phyloP scores from a whole-genome alignment of 2,329 filamentous ascomycete species.

The Aspergillus quadricinctus region DNA sequence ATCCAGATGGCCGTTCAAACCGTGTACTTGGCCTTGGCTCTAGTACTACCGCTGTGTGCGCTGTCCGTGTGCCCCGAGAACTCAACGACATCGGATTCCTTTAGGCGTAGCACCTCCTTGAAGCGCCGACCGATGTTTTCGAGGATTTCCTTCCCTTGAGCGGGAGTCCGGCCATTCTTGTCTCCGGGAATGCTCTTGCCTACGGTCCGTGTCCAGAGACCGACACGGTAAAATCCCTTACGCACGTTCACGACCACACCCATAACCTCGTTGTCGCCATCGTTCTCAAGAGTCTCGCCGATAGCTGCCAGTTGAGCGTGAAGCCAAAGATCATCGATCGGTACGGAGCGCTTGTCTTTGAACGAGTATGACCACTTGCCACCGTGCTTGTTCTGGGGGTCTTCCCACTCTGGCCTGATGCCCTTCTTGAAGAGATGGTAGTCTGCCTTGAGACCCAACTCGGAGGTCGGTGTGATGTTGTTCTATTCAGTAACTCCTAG shows the following conservation, averaged over 20 bases:
- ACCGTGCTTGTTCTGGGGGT: slow-evolving; percentile 96
- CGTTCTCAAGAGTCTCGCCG: slow-evolving; percentile 93
- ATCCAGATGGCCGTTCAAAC: slow-evolving; percentile 53
- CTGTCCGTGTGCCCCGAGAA: slow-evolving; percentile 96
- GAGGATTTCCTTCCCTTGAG: slow-evolving; percentile 83
- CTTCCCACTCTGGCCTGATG: slow-evolving; percentile 97
- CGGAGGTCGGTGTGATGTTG: slow-evolving; percentile 94
- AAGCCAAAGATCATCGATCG: slow-evolving; percentile 94
- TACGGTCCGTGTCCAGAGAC: slow-evolving; percentile 93
- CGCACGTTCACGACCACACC: slow-evolving; percentile 98
- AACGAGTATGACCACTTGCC: slow-evolving; percentile 99
- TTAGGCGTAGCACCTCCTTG: slow-evolving; percentile 85
- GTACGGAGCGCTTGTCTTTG: slow-evolving; percentile 88
- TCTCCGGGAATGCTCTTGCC: slow-evolving; percentile 77
- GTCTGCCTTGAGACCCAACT: slow-evolving; percentile 94
- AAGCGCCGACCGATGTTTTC: slow-evolving; percentile 81
- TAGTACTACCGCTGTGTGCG: slow-evolving; percentile 85
- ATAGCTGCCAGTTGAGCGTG: slow-evolving; percentile 96
- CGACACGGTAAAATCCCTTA: slow-evolving; percentile 96
- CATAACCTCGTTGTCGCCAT: slow-evolving; percentile 94
- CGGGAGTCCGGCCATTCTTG: slow-evolving; percentile 66
- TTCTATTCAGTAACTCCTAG: slow-evolving; percentile 58
- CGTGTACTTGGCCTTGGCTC: slow-evolving; percentile 89
- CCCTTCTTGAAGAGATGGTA: slow-evolving; percentile 99
- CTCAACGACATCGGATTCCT: slow-evolving; percentile 73